Conservation (phyloP, 2,329 filamentous ascomycete genomes). For the Colletotrichum spaethianum region DNA sequence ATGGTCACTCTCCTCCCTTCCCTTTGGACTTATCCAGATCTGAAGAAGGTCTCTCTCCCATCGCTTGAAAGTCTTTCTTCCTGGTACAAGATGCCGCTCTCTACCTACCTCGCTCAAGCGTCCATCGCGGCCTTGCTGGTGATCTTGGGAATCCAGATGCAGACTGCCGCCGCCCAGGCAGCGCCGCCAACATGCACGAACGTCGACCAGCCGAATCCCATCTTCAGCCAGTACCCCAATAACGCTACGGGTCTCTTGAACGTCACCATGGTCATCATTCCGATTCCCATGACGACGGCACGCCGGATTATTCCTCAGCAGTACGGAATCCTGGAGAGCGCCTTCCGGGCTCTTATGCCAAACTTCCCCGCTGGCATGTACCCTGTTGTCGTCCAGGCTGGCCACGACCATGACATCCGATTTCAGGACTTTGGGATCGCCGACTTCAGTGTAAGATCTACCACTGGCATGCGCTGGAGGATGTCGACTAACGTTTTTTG, state of each 20-base stretch:
- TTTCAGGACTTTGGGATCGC: conserved; percentile 55
- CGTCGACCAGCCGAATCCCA: conserved; percentile 56
- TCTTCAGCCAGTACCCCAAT: conserved; percentile 60
- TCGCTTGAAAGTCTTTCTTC: conserved; percentile 15
- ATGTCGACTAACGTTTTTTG: not conserved
- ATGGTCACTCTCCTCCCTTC: conserved; percentile 35
- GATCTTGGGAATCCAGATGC: conserved; percentile 28
- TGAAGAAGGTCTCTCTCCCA: conserved; percentile 13
- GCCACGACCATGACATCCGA: conserved; percentile 66
- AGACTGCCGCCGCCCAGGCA: conserved; percentile 27
- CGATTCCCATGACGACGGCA: conserved; percentile 63
- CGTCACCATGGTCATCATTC: conserved; percentile 65
- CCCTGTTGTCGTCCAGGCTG: conserved; percentile 64
- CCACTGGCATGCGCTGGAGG: conserved; percentile 36
- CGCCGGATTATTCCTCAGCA: conserved; percentile 62
- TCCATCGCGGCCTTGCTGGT: conserved; percentile 35
- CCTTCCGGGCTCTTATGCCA: conserved; percentile 62
- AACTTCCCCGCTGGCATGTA: conserved; percentile 66
- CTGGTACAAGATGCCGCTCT: conserved; percentile 35
- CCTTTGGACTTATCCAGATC: conserved; percentile 18
- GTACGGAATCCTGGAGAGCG: conserved; percentile 65
- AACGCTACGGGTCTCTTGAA: conserved; percentile 68
- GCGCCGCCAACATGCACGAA: conserved; percentile 26
- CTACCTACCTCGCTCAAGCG: conserved; percentile 33
- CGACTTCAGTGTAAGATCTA: conserved; percentile 62